Base-by-base conservation (phyloP, 768 basidiomycete genomes). In the Xerocomus spinulosus region DNA sequence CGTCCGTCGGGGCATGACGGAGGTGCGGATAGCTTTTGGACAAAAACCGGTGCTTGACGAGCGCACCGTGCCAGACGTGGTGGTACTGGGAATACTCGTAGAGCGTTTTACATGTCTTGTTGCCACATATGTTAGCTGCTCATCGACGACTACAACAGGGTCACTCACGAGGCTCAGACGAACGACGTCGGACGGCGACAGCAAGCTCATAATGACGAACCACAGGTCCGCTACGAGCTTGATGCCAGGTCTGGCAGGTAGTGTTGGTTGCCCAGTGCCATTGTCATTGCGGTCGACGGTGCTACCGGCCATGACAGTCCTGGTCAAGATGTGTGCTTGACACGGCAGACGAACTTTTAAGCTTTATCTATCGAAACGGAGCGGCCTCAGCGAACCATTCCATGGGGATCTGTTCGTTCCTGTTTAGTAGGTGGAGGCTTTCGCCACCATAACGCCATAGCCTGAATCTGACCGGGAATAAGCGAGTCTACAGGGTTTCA, bases 141-240 rank as follows among this genome's bases (percentile, higher is more conserved):
- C 0, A 23, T 15, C 23, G 14, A 23, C 13, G 5, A 6, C 10
- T 10, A n/a, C 9, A 17, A 5, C 9, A 5, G 6, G 3, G 2
- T 8, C 4, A 59, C 65, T 67, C 35, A 67, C 62, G 17, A 46
- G 58, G 38, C 62, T 54, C 46, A 67, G 44, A 21, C 42, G 52
- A 20, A 60, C 44, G 33, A 65, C 26, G 25, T 65, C 65, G 4
- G 53, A 42, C 0, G 65, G 56, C 18, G 65, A 58, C 24, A 67
- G 35, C 9, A 62, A 46, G 40, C 50, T 21, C 63, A 67, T 67
- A 39, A 65, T 55, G 32, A 62, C 50, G 30, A 65, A 51, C 63
- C 63, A 65, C 36, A 65, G 25, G 24, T 65, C 63, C 13, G 58
- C 60, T 24, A 52, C 52, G 37, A 67, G 63, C 18, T 49, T 50